Conservation (phyloP, 1,284 basidiomycete genomes). For the Ganoderma boninense region DNA sequence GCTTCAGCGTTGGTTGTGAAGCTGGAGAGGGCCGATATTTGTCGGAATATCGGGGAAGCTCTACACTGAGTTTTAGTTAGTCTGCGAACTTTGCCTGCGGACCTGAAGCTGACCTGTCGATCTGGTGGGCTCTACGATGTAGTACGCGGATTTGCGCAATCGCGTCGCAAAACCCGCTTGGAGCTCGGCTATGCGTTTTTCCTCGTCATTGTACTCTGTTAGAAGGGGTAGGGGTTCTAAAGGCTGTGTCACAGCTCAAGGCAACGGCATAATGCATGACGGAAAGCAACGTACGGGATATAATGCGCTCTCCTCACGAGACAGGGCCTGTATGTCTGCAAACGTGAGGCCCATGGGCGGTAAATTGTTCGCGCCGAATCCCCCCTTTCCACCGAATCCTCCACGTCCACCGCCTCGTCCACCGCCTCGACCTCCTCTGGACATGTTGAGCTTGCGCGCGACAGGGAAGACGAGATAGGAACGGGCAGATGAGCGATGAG, state of each 20-base stretch:
- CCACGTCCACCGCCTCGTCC: conserved; percentile 60
- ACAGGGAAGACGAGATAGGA: conserved; percentile 3
- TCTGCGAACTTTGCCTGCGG: not conserved
- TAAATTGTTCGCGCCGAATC: conserved; percentile 49
- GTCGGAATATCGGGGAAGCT: conserved; percentile 81
- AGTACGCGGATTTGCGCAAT: conserved; percentile 73
- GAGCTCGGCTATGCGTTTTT: conserved; percentile 67
- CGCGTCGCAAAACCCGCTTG: conserved; percentile 73
- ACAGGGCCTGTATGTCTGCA: conserved; percentile 78
- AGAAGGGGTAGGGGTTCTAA: conserved; percentile 69
- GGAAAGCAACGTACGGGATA: conserved; percentile 70
- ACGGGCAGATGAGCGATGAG: conserved; percentile 3
- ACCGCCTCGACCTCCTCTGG: conserved; percentile 61
- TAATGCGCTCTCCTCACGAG: conserved; percentile 74
- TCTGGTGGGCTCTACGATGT: conserved; percentile 74
- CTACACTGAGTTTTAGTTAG: conserved; percentile 46
- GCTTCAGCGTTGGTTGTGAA: conserved; percentile 70
- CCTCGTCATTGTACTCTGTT: conserved; percentile 67
- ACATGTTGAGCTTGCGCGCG: conserved; percentile 53
- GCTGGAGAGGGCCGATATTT: conserved; percentile 72
- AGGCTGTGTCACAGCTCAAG: conserved; percentile 48
- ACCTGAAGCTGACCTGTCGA: conserved; percentile 60
- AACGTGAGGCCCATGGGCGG: conserved; percentile 84
- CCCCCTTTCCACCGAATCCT: conserved; percentile 58
- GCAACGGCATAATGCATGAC: conserved; percentile 11